Conservation (phyloP, 495 filamentous ascomycete species). For the Xylaria venustula region DNA sequence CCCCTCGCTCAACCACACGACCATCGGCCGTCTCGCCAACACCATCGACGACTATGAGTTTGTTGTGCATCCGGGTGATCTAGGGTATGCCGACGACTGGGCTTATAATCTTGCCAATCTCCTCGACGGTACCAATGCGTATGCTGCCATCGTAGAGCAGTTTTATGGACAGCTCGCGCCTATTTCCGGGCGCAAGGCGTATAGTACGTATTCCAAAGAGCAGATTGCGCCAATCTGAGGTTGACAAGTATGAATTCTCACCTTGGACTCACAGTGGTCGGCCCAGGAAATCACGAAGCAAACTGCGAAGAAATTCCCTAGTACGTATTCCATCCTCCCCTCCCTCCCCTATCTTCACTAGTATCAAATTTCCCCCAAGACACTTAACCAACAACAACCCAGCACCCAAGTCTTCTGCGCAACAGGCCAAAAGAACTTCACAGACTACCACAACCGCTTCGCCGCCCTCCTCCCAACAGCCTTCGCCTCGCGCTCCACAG, state of each 20-base stretch:
- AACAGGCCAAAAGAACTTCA: conserved; percentile 60
- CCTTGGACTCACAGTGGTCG: conserved; percentile 21
- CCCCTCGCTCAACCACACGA: conserved; percentile 61
- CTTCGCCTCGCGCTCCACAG: conserved; percentile 45
- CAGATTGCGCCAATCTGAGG: too few relatives aligned
- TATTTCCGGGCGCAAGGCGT: conserved; percentile 41
- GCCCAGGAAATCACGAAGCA: conserved; percentile 47
- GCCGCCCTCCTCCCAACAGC: conserved; percentile 49
- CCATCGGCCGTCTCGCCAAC: conserved; percentile 54
- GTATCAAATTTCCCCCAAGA: background rate
- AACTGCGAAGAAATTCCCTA: conserved; percentile 40
- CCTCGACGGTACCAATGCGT: conserved; percentile 40
- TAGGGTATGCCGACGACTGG: conserved; percentile 53
- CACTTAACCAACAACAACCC: background rate
- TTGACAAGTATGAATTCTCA: too few relatives aligned
- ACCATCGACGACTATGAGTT: conserved; percentile 60
- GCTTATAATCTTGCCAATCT: conserved; percentile 38
- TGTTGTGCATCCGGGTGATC: conserved; percentile 55
- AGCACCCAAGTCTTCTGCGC: conserved; percentile 47
- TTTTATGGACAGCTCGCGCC: conserved; percentile 46
- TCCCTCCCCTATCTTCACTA: background rate
- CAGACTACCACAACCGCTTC: conserved; percentile 57
- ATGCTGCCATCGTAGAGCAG: conserved; percentile 43
- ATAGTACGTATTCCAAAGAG: conserved; percentile 18
- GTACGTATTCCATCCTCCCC: background rate